Base-by-base conservation (phyloP, 768 basidiomycete genomes). In the Podaxis sp. region DNA sequence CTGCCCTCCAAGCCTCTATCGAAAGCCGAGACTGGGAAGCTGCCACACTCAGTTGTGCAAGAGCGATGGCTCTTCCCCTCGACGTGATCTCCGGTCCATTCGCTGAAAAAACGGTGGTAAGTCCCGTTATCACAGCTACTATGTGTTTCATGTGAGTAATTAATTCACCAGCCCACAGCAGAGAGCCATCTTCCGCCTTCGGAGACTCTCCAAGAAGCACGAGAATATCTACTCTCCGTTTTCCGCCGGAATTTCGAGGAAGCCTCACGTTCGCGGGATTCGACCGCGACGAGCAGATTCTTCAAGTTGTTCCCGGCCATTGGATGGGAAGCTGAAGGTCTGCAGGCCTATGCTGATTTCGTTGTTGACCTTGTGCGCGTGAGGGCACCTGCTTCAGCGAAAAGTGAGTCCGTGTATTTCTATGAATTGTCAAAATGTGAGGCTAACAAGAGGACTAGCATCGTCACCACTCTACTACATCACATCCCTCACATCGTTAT, bases 291-390 rank as follows among this genome's bases (percentile, higher is more conserved):
- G 1, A 95, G 89, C 67, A 87, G 97, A 12, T 98, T 92, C 76
- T 99, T 99, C 82, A 95, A 98, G 73, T 80, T 99, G 2, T 99
- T 98, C 74, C 97, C 97, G 3, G 88, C 88, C 2, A 95, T 99
- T 57, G 94, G 94, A 5, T 97, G 94, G 84, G 95, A 98, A 73
- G 77, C 80, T 9, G 92, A 96, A 73, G 97, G 97, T 1, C 80
- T 99, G 25, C 87, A 94, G 64, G 91, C 89, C 0, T 99, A 99
- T 76, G 91, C 94, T 0, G 84, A 87, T 11, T 99, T 98, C 73
- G 94, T 99, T 6, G 89, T 95, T 8, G 91, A 94, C 67, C 82
- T 97, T 51, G 94, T 98, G 52, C 85, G 89, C 61, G 85, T 89
- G 2, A 82, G 92, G 64, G 81, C 88, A 11, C 89, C 91, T 11